Percentiles rank a stretch among this genome's conserved stretches.
These are phyloP conservation scores for Leccinum arenicola DNA, from an alignment of 768 basidiomycete genomes.

Conservation along the genomic window DNA sequence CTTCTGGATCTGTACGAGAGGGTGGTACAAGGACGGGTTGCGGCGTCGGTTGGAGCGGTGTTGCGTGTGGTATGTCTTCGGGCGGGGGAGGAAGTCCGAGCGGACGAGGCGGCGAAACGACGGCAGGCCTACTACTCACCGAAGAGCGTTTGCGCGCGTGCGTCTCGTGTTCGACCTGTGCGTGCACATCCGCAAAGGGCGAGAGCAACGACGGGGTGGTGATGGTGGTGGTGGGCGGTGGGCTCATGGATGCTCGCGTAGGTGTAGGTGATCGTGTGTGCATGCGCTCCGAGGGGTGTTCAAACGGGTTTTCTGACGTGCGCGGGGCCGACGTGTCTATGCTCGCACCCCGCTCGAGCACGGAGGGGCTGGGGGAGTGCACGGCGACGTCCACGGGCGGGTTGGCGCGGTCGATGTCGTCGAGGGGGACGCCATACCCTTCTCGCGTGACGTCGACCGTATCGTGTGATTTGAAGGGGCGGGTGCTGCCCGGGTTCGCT, in stretches of 20 bases:
- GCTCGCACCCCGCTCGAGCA: slow-evolving; percentile 15
- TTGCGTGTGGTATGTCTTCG: slow-evolving; percentile 35
- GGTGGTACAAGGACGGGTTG: slow-evolving; percentile 29
- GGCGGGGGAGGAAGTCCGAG: slow-evolving; percentile 54
- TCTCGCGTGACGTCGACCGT: slow-evolving; percentile 40
- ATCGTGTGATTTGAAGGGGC: slow-evolving; percentile 50
- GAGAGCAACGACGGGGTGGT: slow-evolving; percentile 14
- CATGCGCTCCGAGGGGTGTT: slow-evolving; percentile 27
- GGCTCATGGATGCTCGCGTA: not conserved
- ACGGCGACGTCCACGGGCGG: slow-evolving; percentile 39
- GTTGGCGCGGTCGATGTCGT: slow-evolving; percentile 41
- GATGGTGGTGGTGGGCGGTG: not conserved
- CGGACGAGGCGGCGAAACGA: slow-evolving; percentile 49
- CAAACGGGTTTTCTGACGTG: slow-evolving; percentile 43
- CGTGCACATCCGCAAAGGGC: slow-evolving; percentile 39
- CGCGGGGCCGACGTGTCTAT: not conserved
- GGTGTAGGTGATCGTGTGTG: not conserved
- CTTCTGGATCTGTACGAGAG: slow-evolving; percentile 20
- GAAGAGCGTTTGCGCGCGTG: slow-evolving; percentile 1
- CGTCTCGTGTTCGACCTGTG: not conserved
- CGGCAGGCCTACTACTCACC: slow-evolving; percentile 7
- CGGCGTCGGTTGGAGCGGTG: slow-evolving; percentile 37
- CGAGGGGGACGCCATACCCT: slow-evolving; percentile 45
- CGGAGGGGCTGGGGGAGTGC: slow-evolving; percentile 24
- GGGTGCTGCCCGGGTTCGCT: slow-evolving; percentile 29